phyloP scores from a whole-genome alignment of 768 basidiomycete species.

The Russula emetica region DNA sequence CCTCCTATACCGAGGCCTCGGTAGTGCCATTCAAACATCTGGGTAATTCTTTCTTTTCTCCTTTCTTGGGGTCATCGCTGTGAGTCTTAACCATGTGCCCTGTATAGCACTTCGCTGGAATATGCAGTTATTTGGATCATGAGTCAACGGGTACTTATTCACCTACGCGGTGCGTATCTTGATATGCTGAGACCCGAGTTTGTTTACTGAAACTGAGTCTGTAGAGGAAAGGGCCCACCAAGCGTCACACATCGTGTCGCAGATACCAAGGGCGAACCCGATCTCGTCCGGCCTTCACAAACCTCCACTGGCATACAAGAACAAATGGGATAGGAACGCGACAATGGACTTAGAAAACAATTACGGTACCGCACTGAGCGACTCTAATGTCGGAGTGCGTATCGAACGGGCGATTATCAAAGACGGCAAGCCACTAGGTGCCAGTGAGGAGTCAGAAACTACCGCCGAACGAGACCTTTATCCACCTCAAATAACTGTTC shows the following conservation, averaged over 20 bases:
- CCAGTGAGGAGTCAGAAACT: background rate
- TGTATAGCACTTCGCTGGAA: slow-evolving; percentile 34
- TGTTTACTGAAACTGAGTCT: background rate
- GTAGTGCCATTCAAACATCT: slow-evolving; percentile 29
- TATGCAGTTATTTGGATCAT: slow-evolving; percentile 38
- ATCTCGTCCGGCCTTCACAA: background rate
- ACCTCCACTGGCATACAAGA: too few species aligned
- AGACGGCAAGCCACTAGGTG: background rate
- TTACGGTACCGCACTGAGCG: background rate
- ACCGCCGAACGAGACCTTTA: background rate
- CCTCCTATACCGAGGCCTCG: slow-evolving; percentile 30
- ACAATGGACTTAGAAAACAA: background rate
- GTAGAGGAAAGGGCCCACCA: slow-evolving; percentile 29
- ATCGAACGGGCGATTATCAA: slow-evolving; percentile 8
- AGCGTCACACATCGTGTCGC: background rate
- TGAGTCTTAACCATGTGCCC: background rate
- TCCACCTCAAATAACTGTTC: too few species aligned
- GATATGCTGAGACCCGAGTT: too few species aligned
- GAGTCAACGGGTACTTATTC: slow-evolving; percentile 37
- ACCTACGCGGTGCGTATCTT: slow-evolving; percentile 34
- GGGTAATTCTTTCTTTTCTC: slow-evolving; percentile 1
- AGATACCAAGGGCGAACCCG: background rate
- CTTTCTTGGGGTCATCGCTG: background rate
- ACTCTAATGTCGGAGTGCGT: slow-evolving; percentile 26
- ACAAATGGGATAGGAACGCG: too few species aligned